These are phyloP conservation scores for Claviceps africana DNA, from an alignment of 2,329 filamentous ascomycete genomes.

Conservation along the genomic window DNA sequence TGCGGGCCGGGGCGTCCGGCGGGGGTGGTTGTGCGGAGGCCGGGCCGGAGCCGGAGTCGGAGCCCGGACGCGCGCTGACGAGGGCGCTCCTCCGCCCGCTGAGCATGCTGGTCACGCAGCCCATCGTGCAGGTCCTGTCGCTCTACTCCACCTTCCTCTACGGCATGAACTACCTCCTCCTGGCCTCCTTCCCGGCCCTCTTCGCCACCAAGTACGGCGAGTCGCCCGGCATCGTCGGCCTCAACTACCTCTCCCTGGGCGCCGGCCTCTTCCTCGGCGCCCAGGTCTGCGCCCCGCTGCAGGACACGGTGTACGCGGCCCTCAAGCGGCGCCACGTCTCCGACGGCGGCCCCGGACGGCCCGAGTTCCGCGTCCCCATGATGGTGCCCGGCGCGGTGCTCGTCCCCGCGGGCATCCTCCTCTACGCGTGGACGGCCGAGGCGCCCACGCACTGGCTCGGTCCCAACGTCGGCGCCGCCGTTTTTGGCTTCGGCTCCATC, in stretches of 20 bases:
- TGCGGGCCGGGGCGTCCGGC: no score
- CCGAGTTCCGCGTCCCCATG: constrained; percentile 29
- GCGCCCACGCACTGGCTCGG: constrained; percentile 29
- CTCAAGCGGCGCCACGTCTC: constrained; percentile 16
- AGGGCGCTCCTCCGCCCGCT: constrained; percentile 48
- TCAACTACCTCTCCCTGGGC: constrained; percentile 18
- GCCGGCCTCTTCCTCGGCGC: constrained; percentile 18
- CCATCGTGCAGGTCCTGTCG: constrained; percentile 48
- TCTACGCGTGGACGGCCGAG: constrained; percentile 14
- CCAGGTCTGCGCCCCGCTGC: constrained; percentile 21
- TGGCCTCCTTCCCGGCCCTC: constrained; percentile 35
- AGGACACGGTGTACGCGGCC: constrained; percentile 28
- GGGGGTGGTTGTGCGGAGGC: no score
- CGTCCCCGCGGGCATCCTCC: constrained; percentile 28
- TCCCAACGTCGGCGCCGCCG: constrained; percentile 27
- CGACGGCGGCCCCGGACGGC: constrained; percentile 15
- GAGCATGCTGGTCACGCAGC: constrained; percentile 43
- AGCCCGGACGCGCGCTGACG: not conserved
- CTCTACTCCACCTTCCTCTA: constrained; percentile 54
- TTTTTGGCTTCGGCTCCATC: constrained; percentile 26
- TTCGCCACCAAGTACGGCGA: constrained; percentile 30
- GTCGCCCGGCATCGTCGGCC: constrained; percentile 25
- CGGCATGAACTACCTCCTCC: constrained; percentile 43
- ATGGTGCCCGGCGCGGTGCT: constrained; percentile 27
- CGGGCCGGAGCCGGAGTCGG: no score